A percentile compares a stretch with the other conserved stretches of the same genome.
Conservation (phyloP, 2,329 filamentous ascomycete genomes). For the Cladosporium phlei region DNA sequence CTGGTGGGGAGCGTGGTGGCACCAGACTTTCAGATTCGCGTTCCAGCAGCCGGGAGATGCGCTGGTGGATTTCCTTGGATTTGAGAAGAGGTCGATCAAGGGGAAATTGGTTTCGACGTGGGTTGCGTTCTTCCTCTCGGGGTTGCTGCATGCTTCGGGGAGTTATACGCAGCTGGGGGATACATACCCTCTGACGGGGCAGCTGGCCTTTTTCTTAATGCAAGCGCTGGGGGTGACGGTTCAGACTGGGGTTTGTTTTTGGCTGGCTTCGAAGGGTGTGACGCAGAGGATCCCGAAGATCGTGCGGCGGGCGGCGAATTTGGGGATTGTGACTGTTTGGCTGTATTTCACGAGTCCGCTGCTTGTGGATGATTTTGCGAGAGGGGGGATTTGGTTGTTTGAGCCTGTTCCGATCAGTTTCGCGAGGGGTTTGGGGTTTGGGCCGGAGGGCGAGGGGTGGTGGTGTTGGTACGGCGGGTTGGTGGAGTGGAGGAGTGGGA, state of each 20-base stretch:
- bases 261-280: conserved; percentile 33
- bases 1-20: conserved; percentile 85
- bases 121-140: conserved; percentile 62
- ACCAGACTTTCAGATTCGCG: conserved; percentile 76
- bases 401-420: conserved; percentile 76
- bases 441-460: conserved; percentile 56
- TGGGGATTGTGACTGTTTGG: conserved; percentile 61
- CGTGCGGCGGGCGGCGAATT: conserved; percentile 53
- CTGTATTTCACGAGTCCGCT: conserved; percentile 60
- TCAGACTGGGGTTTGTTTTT: conserved; percentile 46
- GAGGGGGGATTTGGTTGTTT: conserved; percentile 69
- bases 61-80: conserved; percentile 33
- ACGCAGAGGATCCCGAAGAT: conserved; percentile 40
- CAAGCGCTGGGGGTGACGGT: conserved; percentile 62
- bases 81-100: conserved; percentile 31
- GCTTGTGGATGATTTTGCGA: conserved; percentile 72
- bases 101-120: conserved; percentile 40
- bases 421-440: conserved; percentile 62
- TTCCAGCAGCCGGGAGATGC: conserved; percentile 59
- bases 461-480: conserved; percentile 61
- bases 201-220: conserved; percentile 65
- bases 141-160: conserved; percentile 65
- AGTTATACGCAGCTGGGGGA: conserved; percentile 62
- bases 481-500: conserved; percentile 56
- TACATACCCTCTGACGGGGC: conserved; percentile 50